Evolutionary conservation across 2,329 filamentous ascomycete genomes (phyloP).

Genomic region (Pezicula radicicola): DNA sequence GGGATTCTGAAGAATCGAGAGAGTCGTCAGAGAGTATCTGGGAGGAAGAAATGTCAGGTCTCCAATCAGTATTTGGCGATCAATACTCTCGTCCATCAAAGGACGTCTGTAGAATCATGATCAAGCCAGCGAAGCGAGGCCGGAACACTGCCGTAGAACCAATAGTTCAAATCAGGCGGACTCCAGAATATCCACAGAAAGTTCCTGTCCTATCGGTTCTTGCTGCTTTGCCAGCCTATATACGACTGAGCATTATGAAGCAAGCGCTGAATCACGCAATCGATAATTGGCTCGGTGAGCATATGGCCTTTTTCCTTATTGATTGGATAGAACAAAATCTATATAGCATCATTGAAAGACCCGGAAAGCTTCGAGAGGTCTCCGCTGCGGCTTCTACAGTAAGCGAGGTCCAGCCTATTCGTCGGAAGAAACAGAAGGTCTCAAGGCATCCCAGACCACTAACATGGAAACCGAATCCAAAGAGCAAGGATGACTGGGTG

Average conservation of each 20-base stretch:
- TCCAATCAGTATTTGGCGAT: conserved; percentile 84
- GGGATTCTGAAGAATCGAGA: conserved; percentile 37
- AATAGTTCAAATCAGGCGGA: conserved; percentile 64
- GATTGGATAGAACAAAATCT: conserved; percentile 91
- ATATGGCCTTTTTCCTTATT: conserved; percentile 86
- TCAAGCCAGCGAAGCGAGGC: conserved; percentile 54
- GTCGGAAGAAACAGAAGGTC: conserved; percentile 24
- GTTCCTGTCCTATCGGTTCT: conserved; percentile 67
- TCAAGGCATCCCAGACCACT: conserved; percentile 55
- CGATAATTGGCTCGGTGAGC: conserved; percentile 72
- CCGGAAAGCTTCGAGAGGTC: conserved; percentile 80
- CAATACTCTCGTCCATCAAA: conserved; percentile 59
- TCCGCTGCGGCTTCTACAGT: conserved; percentile 71
- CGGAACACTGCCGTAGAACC: conserved; percentile 48
- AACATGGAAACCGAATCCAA: conserved; percentile 57
- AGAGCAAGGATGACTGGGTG: conserved; percentile 67
- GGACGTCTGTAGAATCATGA: conserved; percentile 66
- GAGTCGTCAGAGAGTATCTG: conserved; percentile 63
- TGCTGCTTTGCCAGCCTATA: conserved; percentile 80
- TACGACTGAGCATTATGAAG: conserved; percentile 83
- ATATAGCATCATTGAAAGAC: conserved; percentile 76
- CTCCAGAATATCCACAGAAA: conserved; percentile 69
- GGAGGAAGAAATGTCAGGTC: conserved; percentile 79
- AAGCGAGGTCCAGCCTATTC: conserved; percentile 40
- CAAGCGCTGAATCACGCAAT: conserved; percentile 70